Evolutionary conservation across 2,329 filamentous ascomycete species (phyloP).

Genomic region (Chrysoporthe austroafricana): DNA sequence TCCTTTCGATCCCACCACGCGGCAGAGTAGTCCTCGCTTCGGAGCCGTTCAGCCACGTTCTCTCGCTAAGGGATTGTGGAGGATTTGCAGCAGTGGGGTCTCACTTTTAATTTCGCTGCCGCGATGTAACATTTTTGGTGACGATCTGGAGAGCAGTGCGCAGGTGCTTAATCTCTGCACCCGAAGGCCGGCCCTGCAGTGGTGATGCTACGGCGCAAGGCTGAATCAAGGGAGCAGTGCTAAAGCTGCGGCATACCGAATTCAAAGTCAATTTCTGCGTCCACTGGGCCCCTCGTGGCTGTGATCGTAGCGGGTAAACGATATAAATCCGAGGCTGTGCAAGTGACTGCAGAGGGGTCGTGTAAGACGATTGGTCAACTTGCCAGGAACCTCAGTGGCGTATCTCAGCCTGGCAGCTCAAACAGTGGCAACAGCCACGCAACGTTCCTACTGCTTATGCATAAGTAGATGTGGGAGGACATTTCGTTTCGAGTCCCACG

Average conservation of each 20-base stretch:
- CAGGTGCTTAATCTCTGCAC: neutral
- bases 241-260: neutral
- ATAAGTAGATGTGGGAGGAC: neutral
- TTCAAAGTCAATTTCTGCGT: neutral
- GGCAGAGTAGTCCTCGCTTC: neutral
- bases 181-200: neutral
- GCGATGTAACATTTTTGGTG: neutral
- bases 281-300: neutral
- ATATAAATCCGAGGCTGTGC: slow-evolving; percentile 13
- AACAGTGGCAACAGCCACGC: neutral
- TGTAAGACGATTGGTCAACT: slow-evolving; percentile 29
- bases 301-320: neutral
- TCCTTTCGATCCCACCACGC: neutral
- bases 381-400: no score
- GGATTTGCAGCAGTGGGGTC: neutral
- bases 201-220: neutral
- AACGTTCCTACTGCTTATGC: neutral
- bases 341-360: slow-evolving; percentile 29
- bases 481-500: neutral
- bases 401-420: neutral
- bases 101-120: neutral
- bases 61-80: neutral
- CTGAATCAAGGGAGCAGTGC: no score
- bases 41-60: neutral
- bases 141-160: neutral